These are phyloP conservation scores for Beta vulgaris DNA, from an alignment of 148 eudicot species.

Conservation along the genomic window DNA sequence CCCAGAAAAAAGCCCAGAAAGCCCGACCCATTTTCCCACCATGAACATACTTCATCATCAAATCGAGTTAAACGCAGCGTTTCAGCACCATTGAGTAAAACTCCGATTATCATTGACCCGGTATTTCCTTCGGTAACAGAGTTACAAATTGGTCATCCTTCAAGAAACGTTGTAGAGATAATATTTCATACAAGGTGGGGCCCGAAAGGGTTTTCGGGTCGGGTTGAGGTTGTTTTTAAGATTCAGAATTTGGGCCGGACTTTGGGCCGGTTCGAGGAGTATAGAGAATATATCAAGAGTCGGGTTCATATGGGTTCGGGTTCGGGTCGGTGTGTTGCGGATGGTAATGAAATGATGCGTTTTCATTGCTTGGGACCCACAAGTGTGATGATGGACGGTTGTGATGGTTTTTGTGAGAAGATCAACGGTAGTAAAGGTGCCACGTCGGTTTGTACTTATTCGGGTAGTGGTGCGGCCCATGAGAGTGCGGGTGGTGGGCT, in stretches of 20 bases:
- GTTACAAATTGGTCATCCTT: slow-evolving; percentile 77
- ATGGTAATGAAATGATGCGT: slow-evolving; percentile 96
- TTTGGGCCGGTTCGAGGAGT: slow-evolving; percentile 72
- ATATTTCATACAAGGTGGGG: slow-evolving; percentile 84
- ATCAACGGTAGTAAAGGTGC: slow-evolving; percentile 38
- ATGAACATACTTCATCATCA: neutral
- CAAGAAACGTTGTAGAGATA: slow-evolving; percentile 89
- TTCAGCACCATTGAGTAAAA: slow-evolving; percentile 11
- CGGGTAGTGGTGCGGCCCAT: slow-evolving; percentile 82
- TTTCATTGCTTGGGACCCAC: slow-evolving; percentile 71
- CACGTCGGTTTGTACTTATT: slow-evolving; percentile 49
- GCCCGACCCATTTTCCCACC: slow-evolving; percentile 15
- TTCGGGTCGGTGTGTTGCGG: slow-evolving; percentile 85
- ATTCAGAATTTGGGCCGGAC: slow-evolving; percentile 53
- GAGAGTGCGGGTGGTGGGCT: slow-evolving; percentile 70
- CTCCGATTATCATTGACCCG: slow-evolving; percentile 17
- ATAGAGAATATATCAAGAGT: slow-evolving; percentile 47
- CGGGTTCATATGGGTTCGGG: slow-evolving; percentile 33
- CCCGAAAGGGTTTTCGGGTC: slow-evolving; percentile 58
- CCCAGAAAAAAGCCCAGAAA: slow-evolving; percentile 16
- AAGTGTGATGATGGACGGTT: slow-evolving; percentile 30
- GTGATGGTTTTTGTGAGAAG: slow-evolving; percentile 44
- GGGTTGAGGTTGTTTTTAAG: slow-evolving; percentile 81
- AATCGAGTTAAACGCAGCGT: slow-evolving; percentile 17
- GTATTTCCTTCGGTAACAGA: slow-evolving; percentile 66